Percentiles rank a stretch among this genome's conserved stretches.
Evolutionary conservation across 2,329 filamentous ascomycete genomes (phyloP).

Genomic region (Dichotomopilus funicola): DNA sequence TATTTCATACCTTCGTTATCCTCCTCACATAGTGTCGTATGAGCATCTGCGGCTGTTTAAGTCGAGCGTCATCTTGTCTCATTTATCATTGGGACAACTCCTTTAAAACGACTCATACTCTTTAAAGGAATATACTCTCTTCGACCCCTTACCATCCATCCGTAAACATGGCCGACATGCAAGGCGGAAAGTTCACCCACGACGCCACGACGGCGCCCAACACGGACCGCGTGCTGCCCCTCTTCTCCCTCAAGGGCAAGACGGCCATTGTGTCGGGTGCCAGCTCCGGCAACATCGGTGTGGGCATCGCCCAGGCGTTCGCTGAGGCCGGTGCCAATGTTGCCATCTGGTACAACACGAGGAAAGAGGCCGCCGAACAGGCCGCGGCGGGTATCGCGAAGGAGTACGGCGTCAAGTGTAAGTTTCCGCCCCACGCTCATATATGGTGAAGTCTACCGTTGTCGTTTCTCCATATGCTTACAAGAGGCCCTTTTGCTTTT

Average conservation of each 20-base stretch:
- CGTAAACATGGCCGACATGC: slow-evolving; percentile 34
- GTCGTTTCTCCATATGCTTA: not conserved
- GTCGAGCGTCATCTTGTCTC: not conserved
- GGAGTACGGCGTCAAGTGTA: slow-evolving; percentile 62
- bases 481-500: not conserved
- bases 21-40: not conserved
- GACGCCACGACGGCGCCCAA: slow-evolving; percentile 45
- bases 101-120: not conserved
- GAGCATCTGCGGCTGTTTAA: too few species aligned
- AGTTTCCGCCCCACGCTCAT: slow-evolving; percentile 24
- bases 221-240: slow-evolving; percentile 49
- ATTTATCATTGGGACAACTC: not conserved
- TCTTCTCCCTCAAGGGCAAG: slow-evolving; percentile 64
- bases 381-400: slow-evolving; percentile 58
- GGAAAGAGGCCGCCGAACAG: slow-evolving; percentile 56
- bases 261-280: slow-evolving; percentile 65
- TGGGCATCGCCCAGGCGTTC: slow-evolving; percentile 55
- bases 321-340: slow-evolving; percentile 68
- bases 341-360: slow-evolving; percentile 66
- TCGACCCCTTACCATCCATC: not conserved
- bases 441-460: not conserved
- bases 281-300: slow-evolving; percentile 56
- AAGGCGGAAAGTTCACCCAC: slow-evolving; percentile 49
- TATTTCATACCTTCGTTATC: not conserved
- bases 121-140: not conserved